phyloP scores from a whole-genome alignment of 164 flowering plant genomes.

The grape (Vitis vinifera) region DNA sequence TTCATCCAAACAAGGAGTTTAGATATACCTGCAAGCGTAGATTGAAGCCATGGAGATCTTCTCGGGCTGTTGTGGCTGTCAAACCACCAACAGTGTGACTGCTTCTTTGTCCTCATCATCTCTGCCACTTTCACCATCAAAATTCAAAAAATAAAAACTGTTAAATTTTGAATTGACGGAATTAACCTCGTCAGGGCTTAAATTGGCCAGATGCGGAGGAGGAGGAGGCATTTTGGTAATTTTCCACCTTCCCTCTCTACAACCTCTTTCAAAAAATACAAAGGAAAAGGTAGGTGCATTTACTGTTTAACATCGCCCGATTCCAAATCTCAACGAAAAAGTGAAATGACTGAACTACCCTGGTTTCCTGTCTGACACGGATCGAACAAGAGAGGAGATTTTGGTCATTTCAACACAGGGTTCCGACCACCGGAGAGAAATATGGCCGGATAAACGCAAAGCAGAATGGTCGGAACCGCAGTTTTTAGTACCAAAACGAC shows the following conservation, averaged over 20 bases:
- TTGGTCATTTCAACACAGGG: background rate
- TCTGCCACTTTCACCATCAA: constrained; percentile 22
- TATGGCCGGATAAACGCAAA: background rate
- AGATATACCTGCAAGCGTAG: constrained; percentile 61
- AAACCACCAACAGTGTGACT: constrained; percentile 78
- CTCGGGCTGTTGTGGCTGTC: constrained; percentile 56
- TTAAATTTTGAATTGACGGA: too few relatives aligned
- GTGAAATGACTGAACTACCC: too few relatives aligned
- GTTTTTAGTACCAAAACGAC: background rate
- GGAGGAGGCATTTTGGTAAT: too few relatives aligned
- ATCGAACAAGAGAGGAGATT: background rate
- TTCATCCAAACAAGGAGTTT: too few relatives aligned
- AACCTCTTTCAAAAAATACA: too few relatives aligned
- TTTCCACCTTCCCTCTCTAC: too few relatives aligned
- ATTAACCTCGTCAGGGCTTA: too few relatives aligned
- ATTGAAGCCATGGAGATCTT: constrained; percentile 74
- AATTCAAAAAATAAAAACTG: background rate
- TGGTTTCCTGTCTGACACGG: too few relatives aligned
- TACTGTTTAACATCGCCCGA: too few relatives aligned
- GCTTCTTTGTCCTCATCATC: constrained; percentile 33
- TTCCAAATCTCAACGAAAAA: too few relatives aligned
- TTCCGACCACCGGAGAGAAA: background rate
- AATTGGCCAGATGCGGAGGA: too few relatives aligned
- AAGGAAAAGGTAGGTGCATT: too few relatives aligned
- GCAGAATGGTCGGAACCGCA: background rate